phyloP scores from a whole-genome alignment of 345 rosid genomes.

The Aethionema arabicum region DNA sequence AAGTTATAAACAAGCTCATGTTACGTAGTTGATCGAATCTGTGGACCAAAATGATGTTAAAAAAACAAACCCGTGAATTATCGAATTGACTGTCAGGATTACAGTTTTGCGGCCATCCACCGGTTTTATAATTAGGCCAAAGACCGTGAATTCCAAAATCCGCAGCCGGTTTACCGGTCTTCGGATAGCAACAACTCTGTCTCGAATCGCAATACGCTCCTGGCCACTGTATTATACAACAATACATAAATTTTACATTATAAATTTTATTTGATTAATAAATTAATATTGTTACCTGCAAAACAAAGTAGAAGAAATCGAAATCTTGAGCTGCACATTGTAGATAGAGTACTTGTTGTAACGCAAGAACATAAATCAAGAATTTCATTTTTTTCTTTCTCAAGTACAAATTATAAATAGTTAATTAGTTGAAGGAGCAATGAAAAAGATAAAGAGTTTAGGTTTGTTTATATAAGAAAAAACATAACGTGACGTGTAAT shows the following conservation, averaged over 20 bases:
- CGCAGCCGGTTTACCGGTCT: slow-evolving; percentile 78
- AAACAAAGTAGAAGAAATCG: slow-evolving; percentile 96
- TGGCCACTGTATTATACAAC: slow-evolving; percentile 65
- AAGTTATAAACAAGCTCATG: no score
- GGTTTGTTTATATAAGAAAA: slow-evolving; percentile 18
- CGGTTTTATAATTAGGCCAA: slow-evolving; percentile 86
- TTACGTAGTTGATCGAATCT: no score
- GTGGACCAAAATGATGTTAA: no score
- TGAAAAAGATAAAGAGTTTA: slow-evolving; percentile 4
- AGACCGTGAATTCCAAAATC: slow-evolving; percentile 94
- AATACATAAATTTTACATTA: slow-evolving; percentile 4
- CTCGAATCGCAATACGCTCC: slow-evolving; percentile 85
- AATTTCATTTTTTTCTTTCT: slow-evolving; percentile 45
- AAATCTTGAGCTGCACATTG: slow-evolving; percentile 59
- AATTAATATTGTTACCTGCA: slow-evolving; percentile 49
- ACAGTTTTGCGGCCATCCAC: slow-evolving; percentile 81
- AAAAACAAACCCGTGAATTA: slow-evolving; percentile 52
- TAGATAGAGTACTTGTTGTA: slow-evolving; percentile 35
- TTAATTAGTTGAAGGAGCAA: slow-evolving; percentile 7
- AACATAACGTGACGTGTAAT: slow-evolving; percentile 25
- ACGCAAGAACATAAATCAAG: slow-evolving; percentile 39
- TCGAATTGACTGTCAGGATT: slow-evolving; percentile 56
- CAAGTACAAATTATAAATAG: background rate
- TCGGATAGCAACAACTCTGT: slow-evolving; percentile 77
- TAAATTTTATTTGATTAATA: background rate